Evolutionary conservation across 371 early-diverging fungal genomes (phyloP).

Genomic region (Rhizomucor pusillus): DNA sequence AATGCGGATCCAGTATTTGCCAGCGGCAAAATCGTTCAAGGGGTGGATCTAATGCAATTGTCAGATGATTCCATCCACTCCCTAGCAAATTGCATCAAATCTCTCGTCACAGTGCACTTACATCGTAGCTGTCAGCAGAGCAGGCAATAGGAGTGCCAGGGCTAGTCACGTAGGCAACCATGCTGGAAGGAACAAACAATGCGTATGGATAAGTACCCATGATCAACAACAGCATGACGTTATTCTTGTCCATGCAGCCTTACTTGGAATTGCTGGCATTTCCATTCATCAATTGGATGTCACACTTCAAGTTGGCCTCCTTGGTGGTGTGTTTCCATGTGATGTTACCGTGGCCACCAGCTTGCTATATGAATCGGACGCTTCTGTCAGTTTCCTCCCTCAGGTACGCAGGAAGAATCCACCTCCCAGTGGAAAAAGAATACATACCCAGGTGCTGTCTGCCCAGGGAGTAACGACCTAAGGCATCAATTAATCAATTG

Average conservation of each 20-base stretch:
- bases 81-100: no score
- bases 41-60: slow-evolving; percentile 33
- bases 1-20: slow-evolving; percentile 48
- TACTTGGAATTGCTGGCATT: slow-evolving; percentile 40
- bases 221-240: not conserved
- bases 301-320: slow-evolving; percentile 33
- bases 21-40: slow-evolving; percentile 43
- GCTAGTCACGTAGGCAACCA: slow-evolving; percentile 24
- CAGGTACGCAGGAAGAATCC: not conserved
- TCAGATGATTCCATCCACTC: not conserved
- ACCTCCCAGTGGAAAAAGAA: not conserved
- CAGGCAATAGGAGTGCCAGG: slow-evolving; percentile 20
- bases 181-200: slow-evolving; percentile 5
- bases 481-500: slow-evolving; percentile 1
- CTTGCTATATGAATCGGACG: slow-evolving; percentile 15
- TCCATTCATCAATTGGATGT: slow-evolving; percentile 45
- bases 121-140: slow-evolving; percentile 15
- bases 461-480: slow-evolving; percentile 48
- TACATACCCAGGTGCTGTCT: slow-evolving; percentile 35
- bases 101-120: slow-evolving; percentile 1
- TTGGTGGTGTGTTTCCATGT: slow-evolving; percentile 35
- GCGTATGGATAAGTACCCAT: not conserved
- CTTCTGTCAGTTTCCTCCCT: not conserved
- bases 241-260: slow-evolving; percentile 3
- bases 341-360: slow-evolving; percentile 43